Conservation (phyloP, 2,329 filamentous ascomycete genomes). For the Fusarium miscanthi region DNA sequence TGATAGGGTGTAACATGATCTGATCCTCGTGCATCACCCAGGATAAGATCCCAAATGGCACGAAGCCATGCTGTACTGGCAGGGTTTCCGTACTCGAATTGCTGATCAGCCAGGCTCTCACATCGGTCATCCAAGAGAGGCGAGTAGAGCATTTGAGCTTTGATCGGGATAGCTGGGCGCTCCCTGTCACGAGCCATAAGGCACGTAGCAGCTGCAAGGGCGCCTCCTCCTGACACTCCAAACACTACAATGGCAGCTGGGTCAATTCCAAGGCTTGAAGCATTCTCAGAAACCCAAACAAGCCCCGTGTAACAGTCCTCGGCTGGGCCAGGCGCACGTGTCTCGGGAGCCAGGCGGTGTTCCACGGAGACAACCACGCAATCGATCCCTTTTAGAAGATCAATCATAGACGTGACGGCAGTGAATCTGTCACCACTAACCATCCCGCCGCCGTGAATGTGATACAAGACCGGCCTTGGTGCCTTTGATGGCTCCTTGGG, state of each 20-base stretch:
- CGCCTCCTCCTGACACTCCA: conserved; percentile 4
- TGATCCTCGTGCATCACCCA: not conserved
- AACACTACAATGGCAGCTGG: not conserved
- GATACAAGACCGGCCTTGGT: not conserved
- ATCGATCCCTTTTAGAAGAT: not conserved
- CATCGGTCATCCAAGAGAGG: conserved; percentile 10
- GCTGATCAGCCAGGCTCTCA: conserved; percentile 2
- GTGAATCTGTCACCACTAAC: conserved; percentile 1
- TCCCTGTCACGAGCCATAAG: conserved; percentile 11
- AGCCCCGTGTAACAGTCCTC: conserved; percentile 7
- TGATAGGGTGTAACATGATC: not conserved
- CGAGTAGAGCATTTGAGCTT: conserved; percentile 11
- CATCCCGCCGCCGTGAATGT: conserved; percentile 10
- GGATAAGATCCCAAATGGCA: conserved; percentile 9
- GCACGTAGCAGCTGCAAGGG: conserved; percentile 3
- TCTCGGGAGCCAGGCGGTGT: conserved; percentile 6
- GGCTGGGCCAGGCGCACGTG: not conserved
- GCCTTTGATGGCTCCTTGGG: not conserved
- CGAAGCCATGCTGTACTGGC: conserved; percentile 2
- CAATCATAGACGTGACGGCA: not conserved
- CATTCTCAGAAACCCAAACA: conserved; percentile 1
- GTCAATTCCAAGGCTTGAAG: not conserved
- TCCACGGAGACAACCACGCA: conserved; percentile 2
- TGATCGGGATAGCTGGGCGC: not conserved
- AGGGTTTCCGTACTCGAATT: conserved; percentile 11